phyloP scores from a whole-genome alignment of 192 early-diverging fungal genomes.

The Fimicolochytrium jonesii region DNA sequence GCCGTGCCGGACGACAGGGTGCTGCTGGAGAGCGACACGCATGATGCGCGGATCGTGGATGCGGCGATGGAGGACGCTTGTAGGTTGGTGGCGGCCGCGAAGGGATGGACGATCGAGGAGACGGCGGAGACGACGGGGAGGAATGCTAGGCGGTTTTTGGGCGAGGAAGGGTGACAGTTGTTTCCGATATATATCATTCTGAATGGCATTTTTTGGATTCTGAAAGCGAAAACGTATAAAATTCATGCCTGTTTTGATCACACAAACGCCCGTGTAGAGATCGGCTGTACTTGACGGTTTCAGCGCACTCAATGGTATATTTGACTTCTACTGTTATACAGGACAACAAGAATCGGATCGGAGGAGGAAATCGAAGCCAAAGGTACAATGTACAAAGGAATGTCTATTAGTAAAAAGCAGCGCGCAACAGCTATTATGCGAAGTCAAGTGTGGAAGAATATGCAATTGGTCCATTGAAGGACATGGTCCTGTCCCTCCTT shows the following conservation, averaged over 20 bases:
- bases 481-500: too few relatives aligned
- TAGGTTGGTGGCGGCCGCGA: slow-evolving; percentile 51
- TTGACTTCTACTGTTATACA: not conserved
- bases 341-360: too few relatives aligned
- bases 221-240: not conserved
- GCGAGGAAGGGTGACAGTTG: too few relatives aligned
- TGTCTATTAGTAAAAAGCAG: too few relatives aligned
- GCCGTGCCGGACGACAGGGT: slow-evolving; percentile 72
- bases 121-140: slow-evolving; percentile 39
- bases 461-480: too few relatives aligned
- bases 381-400: too few relatives aligned
- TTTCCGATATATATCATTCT: not conserved
- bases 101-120: slow-evolving; percentile 53
- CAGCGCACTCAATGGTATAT: not conserved
- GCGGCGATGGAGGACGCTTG: slow-evolving; percentile 48
- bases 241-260: not conserved
- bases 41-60: slow-evolving; percentile 54
- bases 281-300: too few relatives aligned
- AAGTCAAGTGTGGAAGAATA: too few relatives aligned
- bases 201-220: not conserved
- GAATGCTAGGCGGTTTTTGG: slow-evolving; percentile 48
- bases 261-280: too few relatives aligned
- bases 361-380: too few relatives aligned
- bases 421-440: too few relatives aligned
- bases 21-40: slow-evolving; percentile 79